These are phyloP conservation scores for Solanum phureja DNA, from an alignment of 257 asterid species.

Conservation along the genomic window DNA sequence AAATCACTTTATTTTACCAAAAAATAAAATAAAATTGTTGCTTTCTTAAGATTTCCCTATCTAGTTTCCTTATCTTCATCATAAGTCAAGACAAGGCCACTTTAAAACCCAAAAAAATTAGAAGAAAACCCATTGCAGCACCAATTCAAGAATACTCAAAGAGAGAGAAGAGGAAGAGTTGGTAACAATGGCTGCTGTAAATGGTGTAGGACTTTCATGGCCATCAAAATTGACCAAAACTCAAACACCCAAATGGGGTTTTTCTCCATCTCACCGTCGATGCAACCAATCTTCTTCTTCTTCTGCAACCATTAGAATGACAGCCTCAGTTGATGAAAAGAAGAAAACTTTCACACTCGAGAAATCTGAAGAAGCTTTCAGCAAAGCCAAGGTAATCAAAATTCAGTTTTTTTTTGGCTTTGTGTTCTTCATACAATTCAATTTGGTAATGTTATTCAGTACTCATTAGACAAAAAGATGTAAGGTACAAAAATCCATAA, in stretches of 20 bases:
- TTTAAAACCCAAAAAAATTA: background rate
- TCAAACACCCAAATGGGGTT: background rate
- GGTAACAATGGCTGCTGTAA: slow-evolving; percentile 8
- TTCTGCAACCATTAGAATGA: slow-evolving; percentile 47
- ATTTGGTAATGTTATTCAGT: background rate
- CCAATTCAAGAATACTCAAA: background rate
- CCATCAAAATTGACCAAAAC: slow-evolving; percentile 10
- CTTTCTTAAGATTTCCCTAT: background rate
- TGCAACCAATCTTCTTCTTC: background rate
- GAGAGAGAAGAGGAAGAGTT: background rate
- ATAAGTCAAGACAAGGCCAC: background rate
- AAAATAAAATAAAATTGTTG: background rate
- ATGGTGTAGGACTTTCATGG: slow-evolving; percentile 10
- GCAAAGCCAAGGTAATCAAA: slow-evolving; percentile 70
- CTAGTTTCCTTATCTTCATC: background rate
- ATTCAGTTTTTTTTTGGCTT: background rate
- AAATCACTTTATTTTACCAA: too few species aligned
- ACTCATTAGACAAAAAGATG: background rate
- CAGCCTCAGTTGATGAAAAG: slow-evolving; percentile 58
- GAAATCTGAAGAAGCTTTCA: slow-evolving; percentile 94
- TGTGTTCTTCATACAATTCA: background rate
- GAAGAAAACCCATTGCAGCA: background rate
- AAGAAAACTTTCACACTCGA: slow-evolving; percentile 64
- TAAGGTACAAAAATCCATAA: background rate
- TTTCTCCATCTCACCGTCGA: background rate